Conservation (phyloP, 345 rosid species). For the Aquilaria sinensis region DNA sequence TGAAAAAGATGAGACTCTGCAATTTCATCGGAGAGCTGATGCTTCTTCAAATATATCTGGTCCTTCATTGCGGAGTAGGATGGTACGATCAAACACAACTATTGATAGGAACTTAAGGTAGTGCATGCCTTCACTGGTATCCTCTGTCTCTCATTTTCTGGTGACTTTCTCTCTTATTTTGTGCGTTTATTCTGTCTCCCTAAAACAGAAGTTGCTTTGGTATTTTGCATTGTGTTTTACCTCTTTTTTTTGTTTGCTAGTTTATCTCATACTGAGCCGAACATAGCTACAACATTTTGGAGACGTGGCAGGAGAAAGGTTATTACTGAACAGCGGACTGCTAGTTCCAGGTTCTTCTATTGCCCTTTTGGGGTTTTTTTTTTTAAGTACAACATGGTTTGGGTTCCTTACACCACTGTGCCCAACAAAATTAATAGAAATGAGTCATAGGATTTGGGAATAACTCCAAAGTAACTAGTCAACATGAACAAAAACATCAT, state of each 20-base stretch:
- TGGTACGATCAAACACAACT: conserved; percentile 46
- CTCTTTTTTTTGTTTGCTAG: conserved; percentile 25
- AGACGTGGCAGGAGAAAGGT: conserved; percentile 83
- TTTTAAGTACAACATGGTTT: no score
- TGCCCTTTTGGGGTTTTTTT: conserved; percentile 7
- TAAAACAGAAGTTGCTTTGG: conserved; percentile 3
- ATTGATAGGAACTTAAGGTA: conserved; percentile 77
- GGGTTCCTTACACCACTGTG: no score
- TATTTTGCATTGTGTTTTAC: conserved; percentile 3
- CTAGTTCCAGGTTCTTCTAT: conserved; percentile 78
- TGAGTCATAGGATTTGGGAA: no score
- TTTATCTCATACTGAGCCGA: conserved; percentile 89
- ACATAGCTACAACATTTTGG: conserved; percentile 82
- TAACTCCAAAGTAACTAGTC: no score
- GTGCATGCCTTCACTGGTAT: conserved; percentile 4
- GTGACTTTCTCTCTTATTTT: neutral
- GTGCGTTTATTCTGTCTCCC: neutral
- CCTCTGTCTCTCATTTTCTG: conserved; percentile 4
- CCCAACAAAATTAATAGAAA: no score
- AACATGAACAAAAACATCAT: no score
- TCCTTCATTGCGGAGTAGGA: conserved; percentile 64
- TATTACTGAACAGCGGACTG: conserved; percentile 91
- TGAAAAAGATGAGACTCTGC: conserved; percentile 76
- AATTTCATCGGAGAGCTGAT: conserved; percentile 56
- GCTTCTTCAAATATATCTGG: conserved; percentile 58